phyloP scores from a whole-genome alignment of 2,329 filamentous ascomycete species.

The Zymoseptoria passerinii region DNA sequence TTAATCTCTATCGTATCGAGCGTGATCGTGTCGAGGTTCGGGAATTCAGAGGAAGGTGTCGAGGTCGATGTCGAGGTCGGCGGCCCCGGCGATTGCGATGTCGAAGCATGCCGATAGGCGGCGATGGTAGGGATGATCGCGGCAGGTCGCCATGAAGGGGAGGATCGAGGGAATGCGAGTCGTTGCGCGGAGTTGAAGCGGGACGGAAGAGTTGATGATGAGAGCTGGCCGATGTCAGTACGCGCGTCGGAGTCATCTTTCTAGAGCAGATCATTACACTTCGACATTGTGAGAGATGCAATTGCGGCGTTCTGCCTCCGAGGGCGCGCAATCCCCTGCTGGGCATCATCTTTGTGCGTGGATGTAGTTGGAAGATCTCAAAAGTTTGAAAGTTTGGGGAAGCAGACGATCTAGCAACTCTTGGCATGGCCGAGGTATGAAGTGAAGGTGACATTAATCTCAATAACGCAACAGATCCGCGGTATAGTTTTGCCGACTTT shows the following conservation, averaged over 20 bases:
- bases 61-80: constrained; percentile 19
- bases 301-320: background rate
- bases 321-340: constrained; percentile 35
- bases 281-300: constrained; percentile 15
- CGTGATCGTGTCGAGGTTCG: constrained; percentile 27
- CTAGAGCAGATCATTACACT: constrained; percentile 14
- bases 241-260: background rate
- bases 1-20: constrained; percentile 35
- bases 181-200: constrained; percentile 5
- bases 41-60: constrained; percentile 17
- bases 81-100: constrained; percentile 23
- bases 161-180: constrained; percentile 1
- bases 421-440: background rate
- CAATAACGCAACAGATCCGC: background rate
- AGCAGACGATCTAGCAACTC: background rate
- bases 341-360: constrained; percentile 34
- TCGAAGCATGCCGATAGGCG: constrained; percentile 22
- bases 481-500: background rate
- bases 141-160: constrained; percentile 3
- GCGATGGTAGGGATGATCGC: constrained; percentile 11
- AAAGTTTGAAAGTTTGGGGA: background rate
- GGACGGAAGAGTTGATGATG: constrained; percentile 15
- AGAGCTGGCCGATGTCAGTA: constrained; percentile 18
- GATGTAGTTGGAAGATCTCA: background rate
- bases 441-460: background rate